These are phyloP conservation scores for Candida khao-thaluensis DNA, from an alignment of 805 yeast species.

Conservation along the genomic window DNA sequence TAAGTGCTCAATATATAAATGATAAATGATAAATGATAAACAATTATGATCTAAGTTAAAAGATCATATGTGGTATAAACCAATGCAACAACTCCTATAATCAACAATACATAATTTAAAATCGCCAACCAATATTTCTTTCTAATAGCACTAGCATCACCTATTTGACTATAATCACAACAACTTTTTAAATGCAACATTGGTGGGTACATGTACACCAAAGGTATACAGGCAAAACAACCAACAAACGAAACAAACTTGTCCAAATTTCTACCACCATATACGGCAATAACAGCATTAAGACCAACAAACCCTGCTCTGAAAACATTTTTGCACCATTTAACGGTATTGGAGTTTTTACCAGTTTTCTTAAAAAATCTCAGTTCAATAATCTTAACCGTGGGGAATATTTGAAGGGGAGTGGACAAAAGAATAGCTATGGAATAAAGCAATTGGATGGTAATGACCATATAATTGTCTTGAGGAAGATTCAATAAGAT, in stretches of 20 bases:
- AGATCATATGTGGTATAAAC: constrained; percentile 66
- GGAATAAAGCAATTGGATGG: constrained; percentile 70
- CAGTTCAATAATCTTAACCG: constrained; percentile 69
- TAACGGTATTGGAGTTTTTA: constrained; percentile 48
- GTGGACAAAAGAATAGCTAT: constrained; percentile 74
- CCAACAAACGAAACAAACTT: constrained; percentile 78
- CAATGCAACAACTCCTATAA: constrained; percentile 62
- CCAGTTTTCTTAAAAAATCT: constrained; percentile 58
- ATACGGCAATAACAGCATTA: constrained; percentile 59
- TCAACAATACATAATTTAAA: constrained; percentile 49
- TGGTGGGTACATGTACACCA: constrained; percentile 85
- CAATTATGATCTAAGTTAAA: too few relatives aligned
- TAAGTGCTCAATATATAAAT: too few relatives aligned
- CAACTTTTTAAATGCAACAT: constrained; percentile 63
- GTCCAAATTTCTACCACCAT: constrained; percentile 70
- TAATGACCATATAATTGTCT: constrained; percentile 54
- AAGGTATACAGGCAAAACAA: constrained; percentile 80
- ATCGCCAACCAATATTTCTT: constrained; percentile 36
- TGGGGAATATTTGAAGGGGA: constrained; percentile 80
- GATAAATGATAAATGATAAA: too few relatives aligned
- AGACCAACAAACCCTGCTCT: constrained; percentile 53
- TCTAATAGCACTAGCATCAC: constrained; percentile 22
- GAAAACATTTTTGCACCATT: constrained; percentile 67
- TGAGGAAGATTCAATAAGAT: constrained; percentile 74
- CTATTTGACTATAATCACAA: constrained; percentile 20